Evolutionary conservation across 768 basidiomycete species (phyloP).

Genomic region (Boletales sp.): DNA sequence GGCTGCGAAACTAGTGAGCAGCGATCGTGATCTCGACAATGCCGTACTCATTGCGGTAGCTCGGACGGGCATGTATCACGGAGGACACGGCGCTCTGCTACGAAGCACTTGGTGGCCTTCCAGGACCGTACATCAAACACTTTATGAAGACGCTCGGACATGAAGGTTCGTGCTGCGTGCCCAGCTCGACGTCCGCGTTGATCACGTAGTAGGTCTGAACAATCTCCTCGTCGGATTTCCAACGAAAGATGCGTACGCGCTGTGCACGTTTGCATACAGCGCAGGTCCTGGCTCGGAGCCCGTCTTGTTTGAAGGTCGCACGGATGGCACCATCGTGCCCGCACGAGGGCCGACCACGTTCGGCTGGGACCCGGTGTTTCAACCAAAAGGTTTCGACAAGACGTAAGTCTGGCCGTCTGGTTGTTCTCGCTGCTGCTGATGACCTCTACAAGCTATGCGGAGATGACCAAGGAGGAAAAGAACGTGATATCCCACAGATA

Average conservation of each 20-base stretch:
- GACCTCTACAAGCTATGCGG: slow-evolving; percentile 48
- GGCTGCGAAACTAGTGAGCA: slow-evolving; percentile 75
- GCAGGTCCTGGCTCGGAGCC: slow-evolving; percentile 78
- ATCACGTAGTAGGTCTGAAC: slow-evolving; percentile 60
- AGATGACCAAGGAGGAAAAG: slow-evolving; percentile 63
- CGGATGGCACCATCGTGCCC: slow-evolving; percentile 86
- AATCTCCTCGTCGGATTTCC: slow-evolving; percentile 73
- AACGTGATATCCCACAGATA: slow-evolving; percentile 65
- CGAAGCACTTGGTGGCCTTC: slow-evolving; percentile 83
- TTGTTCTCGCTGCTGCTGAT: background rate
- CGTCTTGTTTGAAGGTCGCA: slow-evolving; percentile 80
- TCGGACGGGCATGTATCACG: slow-evolving; percentile 62
- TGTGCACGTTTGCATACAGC: slow-evolving; percentile 96
- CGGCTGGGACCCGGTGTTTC: slow-evolving; percentile 90
- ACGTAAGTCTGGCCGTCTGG: slow-evolving; percentile 51
- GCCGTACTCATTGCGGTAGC: slow-evolving; percentile 20
- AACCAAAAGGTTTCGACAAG: slow-evolving; percentile 67
- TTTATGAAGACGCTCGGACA: slow-evolving; percentile 84
- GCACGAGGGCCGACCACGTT: slow-evolving; percentile 75
- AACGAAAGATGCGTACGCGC: slow-evolving; percentile 76
- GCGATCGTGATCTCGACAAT: background rate
- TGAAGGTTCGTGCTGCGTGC: slow-evolving; percentile 49
- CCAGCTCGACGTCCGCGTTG: background rate
- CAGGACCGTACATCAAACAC: slow-evolving; percentile 96
- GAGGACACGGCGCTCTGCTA: slow-evolving; percentile 97